These are phyloP conservation scores for Sporothrix brasiliensis DNA, from an alignment of 2,329 filamentous ascomycete species.

Conservation along the genomic window DNA sequence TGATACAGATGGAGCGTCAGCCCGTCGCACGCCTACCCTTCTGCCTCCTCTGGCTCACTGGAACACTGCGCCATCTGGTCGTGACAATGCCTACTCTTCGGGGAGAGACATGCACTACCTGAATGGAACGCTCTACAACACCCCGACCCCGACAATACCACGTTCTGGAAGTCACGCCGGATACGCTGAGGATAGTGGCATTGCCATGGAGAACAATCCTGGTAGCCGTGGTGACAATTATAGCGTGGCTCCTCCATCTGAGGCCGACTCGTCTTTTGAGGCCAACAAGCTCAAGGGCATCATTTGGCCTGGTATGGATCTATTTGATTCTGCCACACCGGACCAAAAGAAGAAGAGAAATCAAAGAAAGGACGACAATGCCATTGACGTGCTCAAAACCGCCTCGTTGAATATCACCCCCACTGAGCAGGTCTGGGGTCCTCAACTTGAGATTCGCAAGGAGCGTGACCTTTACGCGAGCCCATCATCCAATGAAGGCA, in stretches of 20 bases:
- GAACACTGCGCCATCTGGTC: slow-evolving; percentile 30
- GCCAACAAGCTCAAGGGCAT: slow-evolving; percentile 66
- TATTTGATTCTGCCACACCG: slow-evolving; percentile 78
- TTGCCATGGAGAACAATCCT: slow-evolving; percentile 29
- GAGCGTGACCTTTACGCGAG: slow-evolving; percentile 63
- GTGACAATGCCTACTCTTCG: slow-evolving; percentile 29
- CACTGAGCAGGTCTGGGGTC: slow-evolving; percentile 65
- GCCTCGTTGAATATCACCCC: slow-evolving; percentile 66
- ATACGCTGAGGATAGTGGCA: slow-evolving; percentile 10
- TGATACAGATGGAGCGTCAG: not conserved
- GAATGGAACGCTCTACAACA: slow-evolving; percentile 36
- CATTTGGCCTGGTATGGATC: slow-evolving; percentile 75
- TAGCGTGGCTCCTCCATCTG: slow-evolving; percentile 38
- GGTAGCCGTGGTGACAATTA: slow-evolving; percentile 40
- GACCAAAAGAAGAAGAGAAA: slow-evolving; percentile 75
- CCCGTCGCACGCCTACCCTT: slow-evolving; percentile 24
- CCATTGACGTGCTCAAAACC: slow-evolving; percentile 66
- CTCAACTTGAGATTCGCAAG: slow-evolving; percentile 54
- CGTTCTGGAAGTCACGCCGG: slow-evolving; percentile 30
- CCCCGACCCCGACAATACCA: slow-evolving; percentile 36
- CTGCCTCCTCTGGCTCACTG: slow-evolving; percentile 35
- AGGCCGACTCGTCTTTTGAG: slow-evolving; percentile 34
- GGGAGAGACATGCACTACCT: slow-evolving; percentile 32
- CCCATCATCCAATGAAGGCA: slow-evolving; percentile 59
- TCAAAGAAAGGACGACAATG: slow-evolving; percentile 73